These are phyloP conservation scores for Achlya hypogyna DNA, from an alignment of 352 stramenopile species.

Conservation along the genomic window DNA sequence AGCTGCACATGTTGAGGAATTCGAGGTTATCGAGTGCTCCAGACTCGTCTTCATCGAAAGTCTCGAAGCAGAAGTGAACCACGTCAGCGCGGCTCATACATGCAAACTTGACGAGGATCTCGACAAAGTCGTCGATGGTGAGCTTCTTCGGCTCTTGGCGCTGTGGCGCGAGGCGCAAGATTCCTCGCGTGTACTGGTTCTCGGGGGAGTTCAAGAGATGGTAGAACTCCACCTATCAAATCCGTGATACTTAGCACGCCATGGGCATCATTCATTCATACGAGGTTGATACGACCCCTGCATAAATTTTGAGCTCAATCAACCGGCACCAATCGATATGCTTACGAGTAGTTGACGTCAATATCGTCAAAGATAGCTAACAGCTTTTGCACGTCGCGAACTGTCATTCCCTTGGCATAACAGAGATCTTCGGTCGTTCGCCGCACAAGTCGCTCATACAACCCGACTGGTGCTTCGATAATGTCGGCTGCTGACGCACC, in stretches of 20 bases:
- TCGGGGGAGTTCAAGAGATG: slow-evolving; percentile 7
- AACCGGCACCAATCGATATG: background rate
- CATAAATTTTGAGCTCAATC: background rate
- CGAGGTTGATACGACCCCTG: slow-evolving; percentile 13
- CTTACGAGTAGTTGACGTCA: slow-evolving; percentile 1
- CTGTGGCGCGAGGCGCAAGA: background rate
- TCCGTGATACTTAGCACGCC: no score
- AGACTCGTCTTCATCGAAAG: slow-evolving; percentile 15
- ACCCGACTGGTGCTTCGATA: background rate
- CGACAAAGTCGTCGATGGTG: slow-evolving; percentile 10
- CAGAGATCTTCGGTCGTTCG: slow-evolving; percentile 10
- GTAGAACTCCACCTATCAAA: slow-evolving; percentile 6
- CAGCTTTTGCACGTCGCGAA: background rate
- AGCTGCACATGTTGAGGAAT: slow-evolving; percentile 10
- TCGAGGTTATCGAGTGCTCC: slow-evolving; percentile 22
- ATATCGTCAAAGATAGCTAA: slow-evolving; percentile 13
- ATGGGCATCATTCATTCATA: no score
- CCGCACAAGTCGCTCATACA: slow-evolving; percentile 1
- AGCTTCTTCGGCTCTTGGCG: slow-evolving; percentile 5
- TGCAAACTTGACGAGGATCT: slow-evolving; percentile 7
- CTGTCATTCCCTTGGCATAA: slow-evolving; percentile 8
- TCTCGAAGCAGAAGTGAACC: slow-evolving; percentile 8
- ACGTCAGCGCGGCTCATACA: background rate
- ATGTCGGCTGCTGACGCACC: no score
- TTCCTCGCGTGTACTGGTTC: slow-evolving; percentile 2